phyloP scores from a whole-genome alignment of 305 asterid species.

The Euphrasia arctica region DNA sequence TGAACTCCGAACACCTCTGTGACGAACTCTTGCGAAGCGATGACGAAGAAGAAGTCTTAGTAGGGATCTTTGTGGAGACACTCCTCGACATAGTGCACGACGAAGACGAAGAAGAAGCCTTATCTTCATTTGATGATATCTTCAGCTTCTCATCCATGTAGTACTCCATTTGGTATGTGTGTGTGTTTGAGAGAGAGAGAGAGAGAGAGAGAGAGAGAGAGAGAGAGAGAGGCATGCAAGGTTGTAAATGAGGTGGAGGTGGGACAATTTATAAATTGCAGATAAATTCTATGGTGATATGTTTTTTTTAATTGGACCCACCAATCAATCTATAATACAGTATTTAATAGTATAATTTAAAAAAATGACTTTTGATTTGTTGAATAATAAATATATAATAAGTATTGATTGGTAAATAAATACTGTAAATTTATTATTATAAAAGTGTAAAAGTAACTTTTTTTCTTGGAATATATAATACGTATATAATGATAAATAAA shows the following conservation, averaged over 20 bases:
- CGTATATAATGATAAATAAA: too few species aligned
- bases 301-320: constrained; percentile 23
- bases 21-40: constrained; percentile 59
- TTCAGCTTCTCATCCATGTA: constrained; percentile 84
- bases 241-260: constrained; percentile 1
- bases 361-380: too few species aligned
- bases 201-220: too few species aligned
- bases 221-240: background rate
- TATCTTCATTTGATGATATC: constrained; percentile 51
- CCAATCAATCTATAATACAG: background rate
- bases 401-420: too few species aligned
- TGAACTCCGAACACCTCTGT: constrained; percentile 55
- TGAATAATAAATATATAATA: too few species aligned
- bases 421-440: too few species aligned
- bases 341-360: too few species aligned
- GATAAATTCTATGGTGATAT: constrained; percentile 27
- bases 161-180: constrained; percentile 48
- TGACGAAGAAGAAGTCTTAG: constrained; percentile 4
- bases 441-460: too few species aligned
- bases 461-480: too few species aligned
- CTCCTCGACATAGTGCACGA: constrained; percentile 43
- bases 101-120: constrained; percentile 33
- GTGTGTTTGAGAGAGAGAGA: background rate
- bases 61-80: constrained; percentile 36
- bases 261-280: constrained; percentile 33